A percentile compares a stretch with the other conserved stretches of the same genome.
These are phyloP conservation scores for Erodium texanum DNA, from an alignment of 441 rosid genomes.

Conservation along the genomic window DNA sequence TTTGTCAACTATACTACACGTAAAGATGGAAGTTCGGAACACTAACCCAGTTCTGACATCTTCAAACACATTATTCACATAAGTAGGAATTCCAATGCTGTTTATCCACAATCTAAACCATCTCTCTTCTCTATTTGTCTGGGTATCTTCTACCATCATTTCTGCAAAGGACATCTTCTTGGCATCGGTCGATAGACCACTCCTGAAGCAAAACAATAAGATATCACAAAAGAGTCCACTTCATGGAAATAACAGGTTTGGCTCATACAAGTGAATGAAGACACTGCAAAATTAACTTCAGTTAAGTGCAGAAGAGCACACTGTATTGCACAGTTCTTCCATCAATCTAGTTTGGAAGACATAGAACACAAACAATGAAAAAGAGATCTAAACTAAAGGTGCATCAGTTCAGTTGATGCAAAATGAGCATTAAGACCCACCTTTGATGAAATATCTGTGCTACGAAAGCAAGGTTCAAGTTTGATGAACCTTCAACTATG, in stretches of 20 bases:
- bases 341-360: not conserved
- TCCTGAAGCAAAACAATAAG: slow-evolving; percentile 34
- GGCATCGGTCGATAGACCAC: slow-evolving; percentile 52
- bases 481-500: slow-evolving; percentile 58
- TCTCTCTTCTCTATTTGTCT: slow-evolving; percentile 61
- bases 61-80: slow-evolving; percentile 56
- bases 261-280: not conserved
- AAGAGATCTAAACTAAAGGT: not conserved
- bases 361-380: not conserved
- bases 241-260: not conserved
- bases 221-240: not conserved
- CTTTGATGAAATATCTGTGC: slow-evolving; percentile 70
- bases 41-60: slow-evolving; percentile 67
- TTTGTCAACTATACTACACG: not conserved
- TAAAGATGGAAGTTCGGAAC: not conserved
- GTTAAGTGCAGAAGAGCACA: too few species aligned
- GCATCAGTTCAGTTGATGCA: not conserved
- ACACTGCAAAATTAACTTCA: too few species aligned
- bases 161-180: slow-evolving; percentile 51
- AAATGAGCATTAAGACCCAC: slow-evolving; percentile 19
- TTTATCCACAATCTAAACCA: slow-evolving; percentile 69
- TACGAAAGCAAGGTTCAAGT: slow-evolving; percentile 60
- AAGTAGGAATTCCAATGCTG: slow-evolving; percentile 53
- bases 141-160: slow-evolving; percentile 70
- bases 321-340: not conserved